Evolutionary conservation across 139 green algal species (phyloP).

Genomic region (Coelastrella sp.): DNA sequence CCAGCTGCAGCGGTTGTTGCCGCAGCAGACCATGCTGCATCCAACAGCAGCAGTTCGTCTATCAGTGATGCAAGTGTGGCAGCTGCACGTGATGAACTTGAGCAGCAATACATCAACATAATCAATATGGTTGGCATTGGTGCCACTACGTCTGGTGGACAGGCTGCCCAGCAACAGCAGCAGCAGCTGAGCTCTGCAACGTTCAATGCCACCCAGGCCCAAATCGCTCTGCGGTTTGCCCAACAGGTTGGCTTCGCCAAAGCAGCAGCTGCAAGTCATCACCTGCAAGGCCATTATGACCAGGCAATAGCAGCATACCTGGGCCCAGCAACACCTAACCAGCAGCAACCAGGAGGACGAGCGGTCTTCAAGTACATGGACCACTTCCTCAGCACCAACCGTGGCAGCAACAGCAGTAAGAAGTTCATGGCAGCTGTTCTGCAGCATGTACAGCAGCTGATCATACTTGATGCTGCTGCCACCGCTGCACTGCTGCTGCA

Average conservation of each 20-base stretch:
- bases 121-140: too few relatives aligned
- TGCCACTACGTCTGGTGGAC: too few relatives aligned
- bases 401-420: not conserved
- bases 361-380: conserved; percentile 26
- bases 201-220: too few relatives aligned
- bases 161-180: not conserved
- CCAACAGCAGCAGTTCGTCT: too few relatives aligned
- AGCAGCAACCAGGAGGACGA: not conserved
- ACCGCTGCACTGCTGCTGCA: conserved; percentile 47
- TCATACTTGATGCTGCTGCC: conserved; percentile 41
- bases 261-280: not conserved
- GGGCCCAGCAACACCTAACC: not conserved
- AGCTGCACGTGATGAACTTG: too few relatives aligned
- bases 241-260: not conserved
- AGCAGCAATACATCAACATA: too few relatives aligned
- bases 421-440: conserved; percentile 33
- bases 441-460: conserved; percentile 42
- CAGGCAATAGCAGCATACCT: conserved; percentile 24
- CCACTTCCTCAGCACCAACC: conserved; percentile 3
- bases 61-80: too few relatives aligned
- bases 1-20: not conserved
- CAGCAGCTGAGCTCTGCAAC: not conserved
- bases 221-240: too few relatives aligned
- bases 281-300: too few relatives aligned
- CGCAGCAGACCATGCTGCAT: too few relatives aligned